Percentiles rank a stretch among this genome's conserved stretches.
Conservation (phyloP, 176 grass and related monocot genomes). For the Musa troglodytarum region DNA sequence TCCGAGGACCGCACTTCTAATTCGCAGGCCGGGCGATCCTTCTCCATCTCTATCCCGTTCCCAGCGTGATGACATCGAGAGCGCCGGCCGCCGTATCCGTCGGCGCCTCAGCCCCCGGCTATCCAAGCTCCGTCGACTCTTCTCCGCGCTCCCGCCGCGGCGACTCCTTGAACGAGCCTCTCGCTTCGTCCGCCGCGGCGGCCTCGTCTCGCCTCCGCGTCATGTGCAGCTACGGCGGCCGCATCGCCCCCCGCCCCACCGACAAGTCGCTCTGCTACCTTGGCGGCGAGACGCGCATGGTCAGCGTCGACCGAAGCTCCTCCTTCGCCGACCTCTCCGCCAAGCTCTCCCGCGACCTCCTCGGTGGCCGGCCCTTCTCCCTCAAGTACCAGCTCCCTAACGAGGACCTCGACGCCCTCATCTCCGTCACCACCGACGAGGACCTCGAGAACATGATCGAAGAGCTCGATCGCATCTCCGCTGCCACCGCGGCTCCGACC, state of each 20-base stretch:
- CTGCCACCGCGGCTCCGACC: neutral
- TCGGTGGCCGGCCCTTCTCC: neutral
- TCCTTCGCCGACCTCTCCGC: neutral
- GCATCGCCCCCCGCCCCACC: neutral
- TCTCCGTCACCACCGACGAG: neutral
- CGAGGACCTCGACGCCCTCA: neutral
- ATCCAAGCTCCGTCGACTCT: too few species aligned
- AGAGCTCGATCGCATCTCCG: neutral
- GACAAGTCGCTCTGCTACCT: slow-evolving; percentile 2
- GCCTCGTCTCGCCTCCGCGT: neutral
- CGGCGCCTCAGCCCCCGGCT: too few species aligned
- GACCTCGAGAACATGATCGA: neutral
- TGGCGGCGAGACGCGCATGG: neutral
- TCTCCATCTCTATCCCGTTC: too few species aligned
- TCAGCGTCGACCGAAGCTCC: neutral
- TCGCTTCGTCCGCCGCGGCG: too few species aligned
- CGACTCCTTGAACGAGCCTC: too few species aligned
- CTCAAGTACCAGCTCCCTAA: neutral
- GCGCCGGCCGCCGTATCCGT: too few species aligned
- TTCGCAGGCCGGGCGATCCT: too few species aligned
- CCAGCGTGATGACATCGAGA: too few species aligned
- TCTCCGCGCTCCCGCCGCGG: too few species aligned
- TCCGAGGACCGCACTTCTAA: too few species aligned
- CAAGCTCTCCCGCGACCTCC: neutral
- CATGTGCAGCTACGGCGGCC: neutral